Evolutionary conservation across 352 stramenopile species (phyloP).

Genomic region (Phytophthora meadii): DNA sequence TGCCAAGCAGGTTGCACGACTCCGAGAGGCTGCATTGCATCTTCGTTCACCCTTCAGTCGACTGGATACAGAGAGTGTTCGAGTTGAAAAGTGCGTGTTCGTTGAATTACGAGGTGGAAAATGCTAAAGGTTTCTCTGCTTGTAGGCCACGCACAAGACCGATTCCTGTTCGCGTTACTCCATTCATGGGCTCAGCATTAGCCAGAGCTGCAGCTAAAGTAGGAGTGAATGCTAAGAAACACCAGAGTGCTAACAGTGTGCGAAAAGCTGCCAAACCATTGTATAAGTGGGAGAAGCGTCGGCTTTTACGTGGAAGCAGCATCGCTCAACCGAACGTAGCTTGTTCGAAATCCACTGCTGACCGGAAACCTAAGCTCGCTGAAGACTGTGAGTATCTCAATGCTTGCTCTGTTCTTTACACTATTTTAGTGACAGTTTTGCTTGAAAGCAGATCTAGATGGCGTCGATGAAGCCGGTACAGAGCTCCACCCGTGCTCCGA

Average conservation of each 20-base stretch:
- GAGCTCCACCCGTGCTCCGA: conserved; percentile 53
- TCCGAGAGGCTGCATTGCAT: conserved; percentile 40
- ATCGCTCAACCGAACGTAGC: conserved; percentile 25
- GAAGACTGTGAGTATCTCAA: conserved; percentile 25
- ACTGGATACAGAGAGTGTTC: conserved; percentile 14
- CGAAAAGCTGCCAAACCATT: conserved; percentile 51
- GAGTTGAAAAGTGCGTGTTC: conserved; percentile 19
- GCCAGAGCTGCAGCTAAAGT: conserved; percentile 30
- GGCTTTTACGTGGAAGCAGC: conserved; percentile 24
- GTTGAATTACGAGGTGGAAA: neutral
- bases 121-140: neutral
- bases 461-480: conserved; percentile 52
- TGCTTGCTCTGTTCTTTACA: neutral
- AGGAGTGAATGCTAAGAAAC: conserved; percentile 40
- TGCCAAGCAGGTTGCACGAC: conserved; percentile 46
- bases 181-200: conserved; percentile 42
- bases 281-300: conserved; percentile 65
- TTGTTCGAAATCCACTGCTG: conserved; percentile 14
- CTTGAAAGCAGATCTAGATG: conserved; percentile 38
- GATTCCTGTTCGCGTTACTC: conserved; percentile 31
- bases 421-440: neutral
- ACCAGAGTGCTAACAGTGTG: conserved; percentile 37
- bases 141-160: conserved; percentile 28
- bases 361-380: conserved; percentile 12
- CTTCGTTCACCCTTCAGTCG: conserved; percentile 33